Evolutionary conservation across 2,329 filamentous ascomycete genomes (phyloP).

Genomic region (Talaromyces sp.): DNA sequence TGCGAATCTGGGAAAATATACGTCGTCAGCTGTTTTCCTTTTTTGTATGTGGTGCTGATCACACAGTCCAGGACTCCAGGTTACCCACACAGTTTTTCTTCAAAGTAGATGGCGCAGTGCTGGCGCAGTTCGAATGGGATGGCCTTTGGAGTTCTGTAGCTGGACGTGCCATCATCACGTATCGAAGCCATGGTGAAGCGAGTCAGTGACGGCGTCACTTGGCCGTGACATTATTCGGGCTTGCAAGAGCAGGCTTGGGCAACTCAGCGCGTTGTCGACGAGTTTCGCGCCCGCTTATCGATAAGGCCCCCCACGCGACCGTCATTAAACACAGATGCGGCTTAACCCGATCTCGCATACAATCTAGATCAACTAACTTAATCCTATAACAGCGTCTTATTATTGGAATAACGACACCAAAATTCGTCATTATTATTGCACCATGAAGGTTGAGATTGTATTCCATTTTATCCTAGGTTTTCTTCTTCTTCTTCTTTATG

Average conservation of each 20-base stretch:
- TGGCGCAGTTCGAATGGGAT: conserved; percentile 62
- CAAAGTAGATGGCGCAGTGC: conserved; percentile 67
- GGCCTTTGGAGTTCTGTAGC: conserved; percentile 51
- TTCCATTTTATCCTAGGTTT: neutral
- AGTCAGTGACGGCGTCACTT: neutral
- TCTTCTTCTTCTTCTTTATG: neutral
- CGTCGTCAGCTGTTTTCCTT: conserved; percentile 10
- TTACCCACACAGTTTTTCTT: conserved; percentile 65
- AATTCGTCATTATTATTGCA: neutral
- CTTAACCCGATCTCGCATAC: neutral
- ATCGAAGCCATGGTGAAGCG: conserved; percentile 1
- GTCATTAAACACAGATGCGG: neutral
- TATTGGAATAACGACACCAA: neutral
- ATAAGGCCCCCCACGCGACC: neutral
- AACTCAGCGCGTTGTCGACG: neutral
- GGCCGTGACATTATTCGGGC: neutral
- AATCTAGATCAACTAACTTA: neutral
- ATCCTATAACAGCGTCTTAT: neutral
- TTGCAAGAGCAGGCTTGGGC: neutral
- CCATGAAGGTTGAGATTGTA: neutral
- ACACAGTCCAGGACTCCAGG: conserved; percentile 10
- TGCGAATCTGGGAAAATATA: conserved; percentile 41
- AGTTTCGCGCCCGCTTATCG: conserved; percentile 7
- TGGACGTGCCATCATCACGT: neutral
- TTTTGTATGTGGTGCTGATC: neutral